Base-by-base conservation (phyloP, 31 red algal species). In the Endocladia muricata region DNA sequence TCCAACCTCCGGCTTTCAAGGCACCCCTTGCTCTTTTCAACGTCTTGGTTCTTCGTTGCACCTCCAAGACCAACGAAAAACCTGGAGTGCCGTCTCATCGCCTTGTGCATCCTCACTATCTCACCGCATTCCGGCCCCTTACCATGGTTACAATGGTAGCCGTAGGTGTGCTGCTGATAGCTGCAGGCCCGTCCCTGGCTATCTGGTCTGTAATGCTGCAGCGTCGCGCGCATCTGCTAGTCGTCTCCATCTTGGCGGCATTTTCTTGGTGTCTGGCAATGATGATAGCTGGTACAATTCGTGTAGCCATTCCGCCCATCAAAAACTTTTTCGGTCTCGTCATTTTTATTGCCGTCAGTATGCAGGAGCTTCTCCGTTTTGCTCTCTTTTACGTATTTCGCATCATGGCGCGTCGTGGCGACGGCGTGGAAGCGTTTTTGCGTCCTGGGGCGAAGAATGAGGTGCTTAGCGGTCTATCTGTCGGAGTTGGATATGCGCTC, bases 401-500 rank as follows among this genome's bases (percentile, higher is more conserved):
- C 25, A 49, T 68, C 35, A 43, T 91, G 11, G 42, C 57, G 15
- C 22, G 65, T 3, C 23, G 26, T 26, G 79, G 79, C 63, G 74
- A 91, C 7, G 79, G 79, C 32, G 80, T 76, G 0, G 32, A 91
- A 37, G 88, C 80, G 52, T 91, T 91, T 49, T 34, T 91, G n/a
- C 88, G 88, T 9, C 79, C 73, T 1, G 88, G 88, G 13, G 77
- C 73, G 19, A 73, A 65, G 34, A 84, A 91, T 55, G 73, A 79
- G 15, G 41, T 72, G 1, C 74, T 83, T 32, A 91, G 79, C 4
- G 79, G 79, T 22, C 54, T 84, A 15, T 57, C 88, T 17, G 79
- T 91, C 29, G 88, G 88, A n/a, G 62, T 56, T 28, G 88, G 88
- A 22, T 91, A 69, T 56, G 88, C 69, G n/a, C 61, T 91, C 65